These are phyloP conservation scores for Theileria luwenshuni DNA, from an alignment of 169 alveolate species.

Conservation along the genomic window DNA sequence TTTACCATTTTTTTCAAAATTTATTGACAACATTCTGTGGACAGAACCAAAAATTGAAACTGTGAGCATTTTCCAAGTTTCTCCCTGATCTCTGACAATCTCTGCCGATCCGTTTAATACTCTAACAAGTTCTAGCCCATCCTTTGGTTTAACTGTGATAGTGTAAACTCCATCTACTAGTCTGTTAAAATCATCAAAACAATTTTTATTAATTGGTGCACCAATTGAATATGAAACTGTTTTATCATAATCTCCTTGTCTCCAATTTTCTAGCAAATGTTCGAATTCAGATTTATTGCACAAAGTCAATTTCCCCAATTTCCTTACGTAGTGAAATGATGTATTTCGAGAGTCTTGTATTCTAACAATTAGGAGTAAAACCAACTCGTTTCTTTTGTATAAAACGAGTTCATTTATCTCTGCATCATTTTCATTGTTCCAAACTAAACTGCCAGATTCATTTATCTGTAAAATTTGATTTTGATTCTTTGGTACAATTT, in stretches of 20 bases:
- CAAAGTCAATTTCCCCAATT: background rate
- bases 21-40: background rate
- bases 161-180: constrained; percentile 2
- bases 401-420: background rate
- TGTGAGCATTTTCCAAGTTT: constrained; percentile 1
- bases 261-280: background rate
- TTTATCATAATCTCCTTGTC: constrained; percentile 3
- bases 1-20: background rate
- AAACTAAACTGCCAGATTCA: constrained; percentile 1
- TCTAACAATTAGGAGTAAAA: background rate
- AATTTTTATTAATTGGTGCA: background rate
- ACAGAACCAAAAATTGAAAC: background rate
- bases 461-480: background rate
- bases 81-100: background rate
- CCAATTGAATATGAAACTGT: background rate
- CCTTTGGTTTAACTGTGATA: background rate
- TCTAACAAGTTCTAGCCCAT: background rate
- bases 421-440: background rate
- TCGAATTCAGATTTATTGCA: background rate
- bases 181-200: background rate
- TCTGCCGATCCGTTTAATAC: background rate
- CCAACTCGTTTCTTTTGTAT: background rate
- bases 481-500: background rate
- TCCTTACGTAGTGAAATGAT: background rate
- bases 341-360: background rate